These are phyloP conservation scores for Backusella tarrabulga DNA, from an alignment of 192 early-diverging fungal species.

Conservation along the genomic window DNA sequence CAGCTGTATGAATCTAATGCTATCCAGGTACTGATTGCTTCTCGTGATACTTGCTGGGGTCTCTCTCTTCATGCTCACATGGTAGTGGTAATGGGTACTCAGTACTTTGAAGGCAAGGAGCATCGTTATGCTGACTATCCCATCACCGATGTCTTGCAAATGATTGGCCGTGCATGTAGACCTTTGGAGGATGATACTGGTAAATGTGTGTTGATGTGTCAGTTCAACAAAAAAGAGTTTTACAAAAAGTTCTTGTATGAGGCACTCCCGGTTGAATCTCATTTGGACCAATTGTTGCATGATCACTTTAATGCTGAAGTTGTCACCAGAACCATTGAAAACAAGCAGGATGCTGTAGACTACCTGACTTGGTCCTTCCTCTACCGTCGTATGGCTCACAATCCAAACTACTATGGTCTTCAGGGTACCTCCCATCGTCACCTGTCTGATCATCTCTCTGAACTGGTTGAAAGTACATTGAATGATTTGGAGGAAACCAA, in stretches of 20 bases:
- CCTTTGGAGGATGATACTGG: constrained; percentile 65
- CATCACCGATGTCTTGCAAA: constrained; percentile 94
- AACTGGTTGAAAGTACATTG: constrained; percentile 90
- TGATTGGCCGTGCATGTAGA: constrained; percentile 93
- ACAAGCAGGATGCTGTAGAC: constrained; percentile 98
- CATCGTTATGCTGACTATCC: constrained; percentile 96
- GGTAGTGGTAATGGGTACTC: constrained; percentile 95
- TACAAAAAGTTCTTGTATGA: constrained; percentile 99
- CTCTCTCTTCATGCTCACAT: constrained; percentile 80
- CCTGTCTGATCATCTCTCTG: constrained; percentile 90
- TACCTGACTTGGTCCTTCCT: constrained; percentile 99
- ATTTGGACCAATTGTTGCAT: constrained; percentile 91
- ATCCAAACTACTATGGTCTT: constrained; percentile 96
- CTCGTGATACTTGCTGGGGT: constrained; percentile 91
- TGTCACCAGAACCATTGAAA: constrained; percentile 91
- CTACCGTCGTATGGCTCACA: constrained; percentile 93
- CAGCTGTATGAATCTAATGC: constrained; percentile 73
- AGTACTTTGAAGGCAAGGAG: constrained; percentile 91
- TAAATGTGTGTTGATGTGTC: constrained; percentile 91
- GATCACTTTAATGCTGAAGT: constrained; percentile 98
- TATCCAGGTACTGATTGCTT: constrained; percentile 89
- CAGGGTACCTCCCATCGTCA: constrained; percentile 86
- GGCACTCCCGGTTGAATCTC: constrained; percentile 93
- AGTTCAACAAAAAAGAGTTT: constrained; percentile 91
- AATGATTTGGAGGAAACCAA: constrained; percentile 85